Conservation (phyloP, 2,329 filamentous ascomycete genomes). For the Pezicula neosporulosa region DNA sequence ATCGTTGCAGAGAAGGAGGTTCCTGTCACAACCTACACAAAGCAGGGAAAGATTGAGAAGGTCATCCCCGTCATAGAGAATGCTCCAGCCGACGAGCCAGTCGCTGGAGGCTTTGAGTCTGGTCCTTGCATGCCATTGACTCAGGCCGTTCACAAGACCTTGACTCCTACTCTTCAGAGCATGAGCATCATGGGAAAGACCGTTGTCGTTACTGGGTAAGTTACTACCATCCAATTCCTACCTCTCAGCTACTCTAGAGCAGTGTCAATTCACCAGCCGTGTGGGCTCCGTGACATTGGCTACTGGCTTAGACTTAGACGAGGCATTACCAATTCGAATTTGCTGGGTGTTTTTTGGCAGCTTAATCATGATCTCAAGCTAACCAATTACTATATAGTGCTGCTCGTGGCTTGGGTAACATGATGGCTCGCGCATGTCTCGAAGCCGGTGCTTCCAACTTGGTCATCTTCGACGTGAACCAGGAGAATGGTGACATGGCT, state of each 20-base stretch:
- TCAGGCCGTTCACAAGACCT: conserved; percentile 47
- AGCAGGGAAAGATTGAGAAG: neutral
- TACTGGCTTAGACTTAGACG: no score
- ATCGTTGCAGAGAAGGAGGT: conserved; percentile 26
- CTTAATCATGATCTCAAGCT: conserved; percentile 15
- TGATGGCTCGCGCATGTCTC: conserved; percentile 74
- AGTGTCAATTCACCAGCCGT: no score
- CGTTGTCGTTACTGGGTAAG: conserved; percentile 69
- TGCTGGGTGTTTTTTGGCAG: neutral
- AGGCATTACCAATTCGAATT: no score
- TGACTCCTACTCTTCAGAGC: conserved; percentile 65
- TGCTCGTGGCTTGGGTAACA: conserved; percentile 73
- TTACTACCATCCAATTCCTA: conserved; percentile 6
- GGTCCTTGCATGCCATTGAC: conserved; percentile 38
- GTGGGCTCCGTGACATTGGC: no score
- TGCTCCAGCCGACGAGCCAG: conserved; percentile 14
- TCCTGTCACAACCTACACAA: conserved; percentile 15
- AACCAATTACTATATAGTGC: conserved; percentile 44
- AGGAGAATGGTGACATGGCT: conserved; percentile 68
- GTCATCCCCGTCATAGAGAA: conserved; percentile 3
- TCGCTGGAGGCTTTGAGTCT: conserved; percentile 2
- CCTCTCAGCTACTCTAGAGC: no score
- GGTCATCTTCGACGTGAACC: conserved; percentile 74
- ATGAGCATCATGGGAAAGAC: conserved; percentile 69
- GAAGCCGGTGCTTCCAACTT: conserved; percentile 73